Evolutionary conservation across 1,284 basidiomycete species (phyloP).

Genomic region (Puccinia hordei): DNA sequence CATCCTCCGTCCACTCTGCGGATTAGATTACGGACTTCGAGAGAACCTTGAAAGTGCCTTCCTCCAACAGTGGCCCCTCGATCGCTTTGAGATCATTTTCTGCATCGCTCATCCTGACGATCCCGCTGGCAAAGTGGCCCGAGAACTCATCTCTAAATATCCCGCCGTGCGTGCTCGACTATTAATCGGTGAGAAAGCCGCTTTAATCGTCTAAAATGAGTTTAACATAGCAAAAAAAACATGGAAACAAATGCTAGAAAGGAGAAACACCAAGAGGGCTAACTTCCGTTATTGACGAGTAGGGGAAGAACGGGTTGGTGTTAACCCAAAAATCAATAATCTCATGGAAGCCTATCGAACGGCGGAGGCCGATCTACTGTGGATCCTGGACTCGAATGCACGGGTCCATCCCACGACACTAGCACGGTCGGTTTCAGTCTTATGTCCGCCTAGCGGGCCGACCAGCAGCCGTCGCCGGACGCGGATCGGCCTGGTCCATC

Average conservation of each 20-base stretch:
- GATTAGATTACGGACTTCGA: constrained; percentile 86
- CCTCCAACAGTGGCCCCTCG: constrained; percentile 77
- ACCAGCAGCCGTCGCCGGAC: constrained; percentile 20
- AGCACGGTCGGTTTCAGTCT: constrained; percentile 77
- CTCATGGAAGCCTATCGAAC: constrained; percentile 78
- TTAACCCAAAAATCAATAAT: constrained; percentile 98
- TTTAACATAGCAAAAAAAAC: constrained; percentile 25
- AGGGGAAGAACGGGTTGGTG: constrained; percentile 68
- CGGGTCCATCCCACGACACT: constrained; percentile 77
- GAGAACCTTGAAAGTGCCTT: constrained; percentile 91
- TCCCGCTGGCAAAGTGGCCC: constrained; percentile 76
- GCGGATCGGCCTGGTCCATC: constrained; percentile 83
- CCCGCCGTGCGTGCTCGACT: constrained; percentile 71
- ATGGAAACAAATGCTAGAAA: constrained; percentile 3
- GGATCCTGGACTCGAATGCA: constrained; percentile 95
- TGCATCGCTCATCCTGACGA: constrained; percentile 79
- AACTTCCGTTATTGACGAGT: constrained; percentile 63
- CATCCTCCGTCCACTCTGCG: constrained; percentile 85
- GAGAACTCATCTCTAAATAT: constrained; percentile 74
- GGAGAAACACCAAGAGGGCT: constrained; percentile 61
- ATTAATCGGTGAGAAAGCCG: constrained; percentile 68
- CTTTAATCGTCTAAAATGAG: neutral
- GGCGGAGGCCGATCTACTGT: constrained; percentile 85
- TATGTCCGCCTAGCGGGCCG: constrained; percentile 58
- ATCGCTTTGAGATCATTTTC: constrained; percentile 75